Percentiles rank a stretch among this genome's conserved stretches.
These are phyloP conservation scores for Crithidia brevicula DNA, from an alignment of 208 protist species.

Conservation along the genomic window DNA sequence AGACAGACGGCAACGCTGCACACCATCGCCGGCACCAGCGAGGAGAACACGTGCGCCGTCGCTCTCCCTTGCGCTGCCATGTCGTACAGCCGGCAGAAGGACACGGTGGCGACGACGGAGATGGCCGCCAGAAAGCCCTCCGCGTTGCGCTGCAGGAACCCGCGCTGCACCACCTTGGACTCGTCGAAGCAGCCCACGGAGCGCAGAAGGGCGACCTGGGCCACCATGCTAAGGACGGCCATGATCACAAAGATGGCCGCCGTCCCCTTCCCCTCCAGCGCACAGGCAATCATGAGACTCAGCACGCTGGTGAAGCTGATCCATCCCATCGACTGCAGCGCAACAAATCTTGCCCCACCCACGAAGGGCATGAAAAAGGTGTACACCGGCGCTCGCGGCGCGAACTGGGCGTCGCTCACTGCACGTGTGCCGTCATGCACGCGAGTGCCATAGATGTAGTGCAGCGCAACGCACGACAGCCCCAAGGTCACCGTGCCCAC, in stretches of 20 bases:
- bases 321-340: slow-evolving; percentile 65
- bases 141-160: slow-evolving; percentile 62
- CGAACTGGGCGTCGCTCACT: neutral
- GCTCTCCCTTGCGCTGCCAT: slow-evolving; percentile 31
- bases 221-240: slow-evolving; percentile 45
- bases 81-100: slow-evolving; percentile 56
- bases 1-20: slow-evolving; percentile 55
- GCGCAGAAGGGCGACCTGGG: slow-evolving; percentile 49
- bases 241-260: slow-evolving; percentile 40
- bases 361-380: slow-evolving; percentile 79
- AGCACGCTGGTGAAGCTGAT: slow-evolving; percentile 48
- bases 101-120: slow-evolving; percentile 59
- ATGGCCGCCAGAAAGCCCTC: slow-evolving; percentile 70
- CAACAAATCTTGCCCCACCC: slow-evolving; percentile 60
- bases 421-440: slow-evolving; percentile 47
- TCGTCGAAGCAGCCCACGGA: slow-evolving; percentile 62
- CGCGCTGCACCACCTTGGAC: slow-evolving; percentile 25
- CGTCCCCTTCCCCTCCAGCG: slow-evolving; percentile 46
- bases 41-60: slow-evolving; percentile 30
- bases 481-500: slow-evolving; percentile 46
- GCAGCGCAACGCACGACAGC: slow-evolving; percentile 64
- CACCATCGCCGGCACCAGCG: slow-evolving; percentile 59
- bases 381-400: slow-evolving; percentile 31
- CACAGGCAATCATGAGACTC: slow-evolving; percentile 45
- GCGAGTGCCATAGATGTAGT: slow-evolving; percentile 63